Conservation (phyloP, 495 filamentous ascomycete genomes). For the Thozetella sp. region DNA sequence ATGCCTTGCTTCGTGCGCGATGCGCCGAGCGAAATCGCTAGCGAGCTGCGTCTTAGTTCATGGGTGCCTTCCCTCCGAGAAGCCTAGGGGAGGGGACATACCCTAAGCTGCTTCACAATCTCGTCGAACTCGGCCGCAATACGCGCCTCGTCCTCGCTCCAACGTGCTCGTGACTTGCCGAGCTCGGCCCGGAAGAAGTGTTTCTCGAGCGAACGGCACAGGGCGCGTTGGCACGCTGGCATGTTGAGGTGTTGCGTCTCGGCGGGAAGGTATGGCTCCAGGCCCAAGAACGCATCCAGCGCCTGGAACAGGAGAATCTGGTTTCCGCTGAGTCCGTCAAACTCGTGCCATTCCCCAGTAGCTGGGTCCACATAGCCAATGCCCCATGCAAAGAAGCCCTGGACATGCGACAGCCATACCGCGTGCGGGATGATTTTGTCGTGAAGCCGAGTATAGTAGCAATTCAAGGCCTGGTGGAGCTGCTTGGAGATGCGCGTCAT, state of each 20-base stretch:
- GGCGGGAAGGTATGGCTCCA: conserved; percentile 30
- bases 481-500: conserved; percentile 19
- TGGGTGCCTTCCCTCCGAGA: too few relatives aligned
- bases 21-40: too few relatives aligned
- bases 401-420: conserved; percentile 38
- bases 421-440: conserved; percentile 20
- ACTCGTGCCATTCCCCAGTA: conserved; percentile 32
- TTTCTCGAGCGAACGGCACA: conserved; percentile 16
- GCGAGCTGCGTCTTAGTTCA: too few relatives aligned
- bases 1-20: conserved; percentile 26
- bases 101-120: too few relatives aligned
- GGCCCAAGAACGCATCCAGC: conserved; percentile 33
- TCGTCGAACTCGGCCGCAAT: too few relatives aligned
- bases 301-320: conserved; percentile 37
- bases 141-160: too few relatives aligned
- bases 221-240: conserved; percentile 19
- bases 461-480: conserved; percentile 21
- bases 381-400: conserved; percentile 46
- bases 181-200: too few relatives aligned
- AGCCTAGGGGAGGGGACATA: too few relatives aligned
- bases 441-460: conserved; percentile 30
- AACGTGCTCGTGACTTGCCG: too few relatives aligned
- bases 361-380: conserved; percentile 21
- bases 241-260: conserved; percentile 20
- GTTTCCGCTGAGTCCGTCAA: conserved; percentile 45